Evolutionary conservation across 495 filamentous ascomycete genomes (phyloP).

Genomic region (Xylaria grammica): DNA sequence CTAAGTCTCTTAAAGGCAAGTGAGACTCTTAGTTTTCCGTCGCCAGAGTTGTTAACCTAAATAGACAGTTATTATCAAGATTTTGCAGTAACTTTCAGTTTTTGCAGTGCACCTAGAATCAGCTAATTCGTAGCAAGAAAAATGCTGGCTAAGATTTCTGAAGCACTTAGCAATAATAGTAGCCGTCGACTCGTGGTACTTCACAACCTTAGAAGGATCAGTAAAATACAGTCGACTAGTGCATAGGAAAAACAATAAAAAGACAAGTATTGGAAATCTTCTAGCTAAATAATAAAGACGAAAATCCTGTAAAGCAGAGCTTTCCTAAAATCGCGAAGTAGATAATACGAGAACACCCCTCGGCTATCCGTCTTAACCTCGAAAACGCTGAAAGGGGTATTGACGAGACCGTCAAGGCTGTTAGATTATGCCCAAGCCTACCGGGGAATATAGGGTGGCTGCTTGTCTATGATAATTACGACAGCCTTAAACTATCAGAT

Average conservation of each 20-base stretch:
- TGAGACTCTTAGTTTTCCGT: too few species aligned
- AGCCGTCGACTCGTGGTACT: neutral
- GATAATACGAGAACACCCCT: neutral
- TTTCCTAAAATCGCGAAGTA: neutral
- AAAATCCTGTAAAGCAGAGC: neutral
- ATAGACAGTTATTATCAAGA: neutral
- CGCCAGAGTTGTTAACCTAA: neutral
- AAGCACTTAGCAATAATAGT: neutral
- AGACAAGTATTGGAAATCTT: neutral
- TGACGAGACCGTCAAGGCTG: neutral
- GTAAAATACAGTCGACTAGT: neutral
- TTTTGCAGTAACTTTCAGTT: neutral
- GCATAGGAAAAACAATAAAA: neutral
- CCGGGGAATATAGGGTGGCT: neutral
- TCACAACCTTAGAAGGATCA: neutral
- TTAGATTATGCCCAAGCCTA: neutral
- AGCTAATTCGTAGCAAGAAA: neutral
- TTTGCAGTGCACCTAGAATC: neutral
- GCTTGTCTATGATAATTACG: neutral
- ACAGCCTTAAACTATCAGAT: neutral
- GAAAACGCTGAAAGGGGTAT: neutral
- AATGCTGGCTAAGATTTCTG: neutral
- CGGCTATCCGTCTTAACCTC: neutral
- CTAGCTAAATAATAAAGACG: neutral
- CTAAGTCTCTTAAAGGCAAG: neutral